These are phyloP conservation scores for Fennellomyces sp. DNA, from an alignment of 371 early-diverging fungal species.

Conservation along the genomic window DNA sequence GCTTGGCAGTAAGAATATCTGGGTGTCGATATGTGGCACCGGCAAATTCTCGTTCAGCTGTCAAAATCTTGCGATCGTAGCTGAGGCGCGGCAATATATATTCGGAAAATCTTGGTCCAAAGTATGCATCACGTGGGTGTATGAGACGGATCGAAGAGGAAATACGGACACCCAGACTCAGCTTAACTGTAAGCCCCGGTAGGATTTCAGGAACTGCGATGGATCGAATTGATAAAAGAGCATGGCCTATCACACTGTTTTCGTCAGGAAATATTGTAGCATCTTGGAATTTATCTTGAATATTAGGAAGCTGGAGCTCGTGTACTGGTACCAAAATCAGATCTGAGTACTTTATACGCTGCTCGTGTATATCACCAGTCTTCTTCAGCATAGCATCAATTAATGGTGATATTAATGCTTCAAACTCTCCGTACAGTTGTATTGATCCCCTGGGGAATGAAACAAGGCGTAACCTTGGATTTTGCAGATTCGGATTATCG, in stretches of 20 bases:
- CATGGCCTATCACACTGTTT: slow-evolving; percentile 44
- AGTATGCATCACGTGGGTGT: slow-evolving; percentile 67
- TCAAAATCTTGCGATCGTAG: slow-evolving; percentile 43
- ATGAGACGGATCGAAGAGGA: slow-evolving; percentile 78
- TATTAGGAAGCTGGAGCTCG: slow-evolving; percentile 66
- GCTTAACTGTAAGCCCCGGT: slow-evolving; percentile 54
- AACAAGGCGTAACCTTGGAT: slow-evolving; percentile 52
- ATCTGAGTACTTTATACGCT: slow-evolving; percentile 12
- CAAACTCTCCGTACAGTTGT: slow-evolving; percentile 57
- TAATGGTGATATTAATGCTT: slow-evolving; percentile 33
- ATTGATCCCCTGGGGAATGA: slow-evolving; percentile 53
- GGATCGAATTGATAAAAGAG: slow-evolving; percentile 72
- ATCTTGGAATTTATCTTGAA: slow-evolving; percentile 52
- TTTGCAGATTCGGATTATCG: slow-evolving; percentile 48
- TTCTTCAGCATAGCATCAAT: slow-evolving; percentile 34
- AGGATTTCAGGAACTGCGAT: slow-evolving; percentile 51
- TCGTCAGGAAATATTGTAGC: slow-evolving; percentile 42
- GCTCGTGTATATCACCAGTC: slow-evolving; percentile 6
- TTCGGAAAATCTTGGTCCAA: slow-evolving; percentile 63
- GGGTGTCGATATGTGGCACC: slow-evolving; percentile 52
- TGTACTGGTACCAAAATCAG: slow-evolving; percentile 67
- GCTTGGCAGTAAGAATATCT: slow-evolving; percentile 68
- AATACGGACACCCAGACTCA: slow-evolving; percentile 71
- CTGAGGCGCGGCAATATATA: slow-evolving; percentile 48
- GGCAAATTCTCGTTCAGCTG: slow-evolving; percentile 58